Base-by-base conservation (phyloP, 2,329 filamentous ascomycete genomes). In the Aspergillus piperis region DNA sequence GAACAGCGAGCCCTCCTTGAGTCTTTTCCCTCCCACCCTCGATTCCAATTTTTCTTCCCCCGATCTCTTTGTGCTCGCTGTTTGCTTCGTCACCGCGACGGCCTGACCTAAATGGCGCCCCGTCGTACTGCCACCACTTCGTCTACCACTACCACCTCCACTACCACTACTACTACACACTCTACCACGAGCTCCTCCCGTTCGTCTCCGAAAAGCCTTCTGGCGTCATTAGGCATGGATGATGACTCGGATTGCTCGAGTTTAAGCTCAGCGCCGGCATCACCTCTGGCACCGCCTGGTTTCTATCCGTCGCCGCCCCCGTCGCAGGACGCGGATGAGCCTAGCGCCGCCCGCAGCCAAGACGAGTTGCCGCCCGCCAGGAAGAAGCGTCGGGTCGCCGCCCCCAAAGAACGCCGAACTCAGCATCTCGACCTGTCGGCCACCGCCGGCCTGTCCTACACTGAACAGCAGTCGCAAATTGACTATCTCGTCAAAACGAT, bases 341-440 rank as follows among this genome's bases (percentile, higher is more conserved):
- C 67, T 62, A 73, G 68, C 67, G 74, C 77, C 59, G 71, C 74
- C 21, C 73, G 74, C 65, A 77, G 78, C 72, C 82, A 84, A 73
- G 82, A 83, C 73, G 87, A 90, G 69, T 87, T 86, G 54, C 84
- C 88, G 39, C 90, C 91, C 32, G 81, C 87, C 57, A 96, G 96
- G 82, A 90, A 90, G 76, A 87, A 90, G 70, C 88, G 87, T 73
- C 83, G 89, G 58, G 80, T 82, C 61, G 82, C 85, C 60, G 80
- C 84, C 60, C 82, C 83, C 66, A 87, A 86, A 71, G 83, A 90
- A 70, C 89, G 92, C 69, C 92, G 85, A 19, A 96, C 93, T n/a
- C 86, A 91, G 69, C 86, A 90, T 71, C 83, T 99, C 41, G 88
- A 97, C 75, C 80, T 98, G 39, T 74, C 75, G 19, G 67, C 68